Conservation (phyloP, 345 rosid species). For the Alliaria petiolata region DNA sequence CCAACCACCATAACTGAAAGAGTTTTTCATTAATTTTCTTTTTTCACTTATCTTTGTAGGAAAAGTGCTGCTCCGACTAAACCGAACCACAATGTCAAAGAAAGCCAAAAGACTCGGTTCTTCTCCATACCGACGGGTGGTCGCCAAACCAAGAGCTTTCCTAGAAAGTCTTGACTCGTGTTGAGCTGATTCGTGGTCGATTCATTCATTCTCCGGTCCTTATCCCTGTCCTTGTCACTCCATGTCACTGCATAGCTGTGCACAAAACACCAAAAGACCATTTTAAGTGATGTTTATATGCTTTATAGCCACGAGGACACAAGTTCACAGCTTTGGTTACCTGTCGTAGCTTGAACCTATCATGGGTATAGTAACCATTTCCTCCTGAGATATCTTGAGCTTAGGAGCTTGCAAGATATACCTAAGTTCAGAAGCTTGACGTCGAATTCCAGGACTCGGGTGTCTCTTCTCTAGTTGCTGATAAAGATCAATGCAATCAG, state of each 20-base stretch:
- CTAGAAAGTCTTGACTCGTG: conserved; percentile 60
- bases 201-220: conserved; percentile 41
- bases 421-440: conserved; percentile 90
- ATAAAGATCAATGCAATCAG: conserved; percentile 87
- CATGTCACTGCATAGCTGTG: conserved; percentile 85
- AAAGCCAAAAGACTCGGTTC: conserved; percentile 67
- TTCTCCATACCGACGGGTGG: conserved; percentile 67
- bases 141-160: conserved; percentile 76
- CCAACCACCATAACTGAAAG: not conserved
- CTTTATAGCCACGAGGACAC: not conserved
- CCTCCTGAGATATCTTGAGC: conserved; percentile 86
- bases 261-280: conserved; percentile 24
- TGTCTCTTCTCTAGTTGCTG: conserved; percentile 78
- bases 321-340: too few species aligned
- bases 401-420: conserved; percentile 95
- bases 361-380: conserved; percentile 82
- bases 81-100: conserved; percentile 73
- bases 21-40: not conserved
- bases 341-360: conserved; percentile 82
- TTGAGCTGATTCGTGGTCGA: conserved; percentile 68
- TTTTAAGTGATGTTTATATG: not conserved
- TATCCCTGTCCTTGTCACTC: conserved; percentile 72
- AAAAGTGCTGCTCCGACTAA: conserved; percentile 85
- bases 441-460: conserved; percentile 73
- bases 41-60: conserved; percentile 50